Conservation (phyloP, 1,139 yeast species). For the Taphrina populina region DNA sequence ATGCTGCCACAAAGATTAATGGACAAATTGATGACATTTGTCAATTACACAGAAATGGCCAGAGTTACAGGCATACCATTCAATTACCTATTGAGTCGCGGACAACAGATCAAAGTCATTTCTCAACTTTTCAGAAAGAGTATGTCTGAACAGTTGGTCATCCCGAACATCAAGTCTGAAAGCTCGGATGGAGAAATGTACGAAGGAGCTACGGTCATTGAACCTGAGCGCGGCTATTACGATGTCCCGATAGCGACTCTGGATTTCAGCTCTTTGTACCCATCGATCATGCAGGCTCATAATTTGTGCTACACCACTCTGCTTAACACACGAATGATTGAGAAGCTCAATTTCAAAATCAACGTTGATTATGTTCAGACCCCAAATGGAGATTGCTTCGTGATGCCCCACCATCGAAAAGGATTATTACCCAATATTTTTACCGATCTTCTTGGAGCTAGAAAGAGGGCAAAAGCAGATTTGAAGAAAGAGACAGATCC, state of each 20-base stretch:
- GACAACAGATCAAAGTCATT: conserved; percentile 96
- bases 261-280: conserved; percentile 96
- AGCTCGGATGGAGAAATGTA: conserved; percentile 76
- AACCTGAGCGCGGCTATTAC: conserved; percentile 91
- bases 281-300: conserved; percentile 99
- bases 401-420: conserved; percentile 65
- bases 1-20: conserved; percentile 81
- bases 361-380: conserved; percentile 79
- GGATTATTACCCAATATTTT: conserved; percentile 92
- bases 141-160: conserved; percentile 74
- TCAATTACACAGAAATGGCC: conserved; percentile 98
- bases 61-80: conserved; percentile 99
- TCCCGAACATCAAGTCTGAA: conserved; percentile 88
- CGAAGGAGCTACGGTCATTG: conserved; percentile 99
- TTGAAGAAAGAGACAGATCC: conserved; percentile 92
- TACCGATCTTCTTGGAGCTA: conserved; percentile 81
- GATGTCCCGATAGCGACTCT: conserved; percentile 96
- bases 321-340: conserved; percentile 66
- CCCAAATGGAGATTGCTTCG: conserved; percentile 87
- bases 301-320: conserved; percentile 93
- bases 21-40: conserved; percentile 92
- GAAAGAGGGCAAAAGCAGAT: conserved; percentile 89
- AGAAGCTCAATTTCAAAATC: conserved; percentile 60
- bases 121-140: conserved; percentile 94
- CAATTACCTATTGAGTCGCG: conserved; percentile 80